Base-by-base conservation (phyloP, 352 stramenopile genomes). In the Globisporangium spiculum region DNA sequence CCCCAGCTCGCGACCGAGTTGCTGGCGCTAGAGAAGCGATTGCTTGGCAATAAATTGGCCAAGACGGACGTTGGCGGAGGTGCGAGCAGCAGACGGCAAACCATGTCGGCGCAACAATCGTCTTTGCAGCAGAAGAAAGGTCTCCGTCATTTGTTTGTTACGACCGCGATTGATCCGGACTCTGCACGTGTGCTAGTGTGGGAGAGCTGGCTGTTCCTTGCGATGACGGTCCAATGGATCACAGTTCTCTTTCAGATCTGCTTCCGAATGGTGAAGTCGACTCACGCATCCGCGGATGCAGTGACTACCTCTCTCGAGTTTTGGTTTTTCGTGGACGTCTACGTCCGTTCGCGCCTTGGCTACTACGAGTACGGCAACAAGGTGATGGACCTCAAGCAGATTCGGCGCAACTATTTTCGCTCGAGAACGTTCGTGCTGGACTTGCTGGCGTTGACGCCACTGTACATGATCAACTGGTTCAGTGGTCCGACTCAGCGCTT, bases 321-420 rank as follows among this genome's bases (percentile, higher is more conserved):
- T 3, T 74, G 74, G 0, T 88, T 85, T 46, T 60, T 78, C 24
- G 30, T 81, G 3, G 80, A 88, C 44, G 27, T 86, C 4, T 75
- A 73, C 18, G 41, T 89, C 18, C 74, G 76, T 18, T 73, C 60
- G 14, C 69, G 77, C 3, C 65, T 81, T 1, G 79, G 80, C 0
- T 86, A 70, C 27, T 76, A 84, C 56, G 70, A 75, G 41, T 87
- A 76, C 55, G 78, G 80, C 54, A 87, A 84, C 71, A 88, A 88
- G 54, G 73, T 86, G 27, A 78, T 83, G 70, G 70, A 82, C 46
- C 30, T 68, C 6, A 48, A 54, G 12, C 36, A 58, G 1, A 83
- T 86, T 58, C 75, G 70, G 41, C 48, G 24, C 8, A 60, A 48
- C 1, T 85, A 83, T 50, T 69, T 80, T n/a, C 63, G 65, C 1